Evolutionary conservation across 768 basidiomycete species (phyloP), one percentile per base, ranked within the genome.

Genomic region (Royoungia palumana): DNA sequence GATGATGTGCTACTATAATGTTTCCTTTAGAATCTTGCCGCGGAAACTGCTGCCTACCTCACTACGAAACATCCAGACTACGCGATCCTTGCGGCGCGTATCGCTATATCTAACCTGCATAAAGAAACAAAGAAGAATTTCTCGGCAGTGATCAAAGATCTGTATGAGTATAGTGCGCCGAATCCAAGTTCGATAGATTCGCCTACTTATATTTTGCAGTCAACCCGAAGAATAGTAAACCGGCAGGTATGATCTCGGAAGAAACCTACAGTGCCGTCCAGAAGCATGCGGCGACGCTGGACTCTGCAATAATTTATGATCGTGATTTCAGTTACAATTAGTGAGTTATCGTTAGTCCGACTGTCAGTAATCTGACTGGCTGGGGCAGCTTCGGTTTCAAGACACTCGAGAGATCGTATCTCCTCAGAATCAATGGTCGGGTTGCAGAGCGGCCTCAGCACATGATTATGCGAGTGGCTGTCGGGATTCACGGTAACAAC

Each of bases 111-210:
- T 41, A 99, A 98, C 66, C 74, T 98, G 11, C 96, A 99, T 80
- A 98, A 99, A 63, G 95, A 99, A 73, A 98, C 96, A 16, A 97
- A 94, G 75, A 98, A 98, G 77, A 89, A 74, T 58, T 98, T 99
- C 67, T 93, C 92, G 2, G 80, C 85, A 51, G 95, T 99, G 55
- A 79, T 99, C 62, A 82, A 82, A 50, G 94, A 98, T 65, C 74
- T 99, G 32, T 91, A 97, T 67, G 73, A 80, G 39, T 98, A 94
- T 74, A 74, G 93, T 93, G 55, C 21, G 81, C 64, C 10, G n/a
- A 28, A 27, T 43, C 19, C 12, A 28, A 36, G 6, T 42, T 12
- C 14, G 9, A 16, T 35, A 22, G 24, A 28, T 21, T 16, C 8
- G 45, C 16, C 44, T 9, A 37, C 20, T 38, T 3, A 46, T 14